Evolutionary conservation across 768 basidiomycete species (phyloP), one percentile per base, ranked within the genome.

Genomic region (Podaxis sp.): DNA sequence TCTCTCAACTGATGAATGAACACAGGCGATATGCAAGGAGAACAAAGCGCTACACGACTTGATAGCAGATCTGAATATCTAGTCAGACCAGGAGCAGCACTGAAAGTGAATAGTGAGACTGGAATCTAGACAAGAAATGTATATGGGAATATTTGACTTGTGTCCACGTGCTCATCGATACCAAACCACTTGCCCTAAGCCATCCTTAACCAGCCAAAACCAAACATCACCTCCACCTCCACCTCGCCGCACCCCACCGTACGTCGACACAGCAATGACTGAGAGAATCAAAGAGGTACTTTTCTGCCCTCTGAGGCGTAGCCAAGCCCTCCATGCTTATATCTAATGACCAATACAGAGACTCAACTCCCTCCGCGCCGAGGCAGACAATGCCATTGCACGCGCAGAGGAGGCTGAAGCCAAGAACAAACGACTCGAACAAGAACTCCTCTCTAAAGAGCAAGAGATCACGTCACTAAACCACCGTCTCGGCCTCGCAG

Each of bases 361-460:
- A 88, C 78, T 98, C 77, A 82, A 74, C 70, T 63, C 76, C 47
- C 85, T 98, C 67, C 93, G 94, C 64, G 70, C 72, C 38, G 95
- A 98, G 79, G 94, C 93, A 56, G 97, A 99, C 73, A 70, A 69
- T 54, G 89, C 93, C 44, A 76, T 90, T 59, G 71, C 74, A 25
- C 91, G 97, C 59, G 97, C 96, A 35, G 97, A 99, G 68, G 81
- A 75, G 11, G 92, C 94, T 10, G 96, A 98, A 72, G 78, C 77
- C 3, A 88, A 91, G 80, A 85, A 84, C 79, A 96, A 95, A 84
- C 78, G 80, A 66, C 74, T 77, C 62, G 87, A 94, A 68, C 92
- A 93, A 70, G 63, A 72, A 23, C 68, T 95, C 38, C 83, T 97
- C 16, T 80, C 85, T 68, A 88, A 87, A 69, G 96, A 98, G 1